Conservation (phyloP, 495 filamentous ascomycete species). For the Cladorrhinum samala region DNA sequence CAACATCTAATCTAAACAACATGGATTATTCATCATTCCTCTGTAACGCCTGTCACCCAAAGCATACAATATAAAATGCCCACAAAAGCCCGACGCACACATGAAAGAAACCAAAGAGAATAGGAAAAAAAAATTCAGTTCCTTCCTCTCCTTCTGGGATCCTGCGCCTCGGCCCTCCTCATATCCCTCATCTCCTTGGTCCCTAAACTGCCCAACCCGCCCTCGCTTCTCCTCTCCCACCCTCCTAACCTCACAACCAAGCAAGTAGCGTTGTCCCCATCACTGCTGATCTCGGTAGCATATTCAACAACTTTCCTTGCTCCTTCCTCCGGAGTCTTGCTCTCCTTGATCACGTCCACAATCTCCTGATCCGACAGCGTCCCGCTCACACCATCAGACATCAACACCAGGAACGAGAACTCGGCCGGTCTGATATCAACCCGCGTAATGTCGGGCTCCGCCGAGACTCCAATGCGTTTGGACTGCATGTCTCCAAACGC, state of each 20-base stretch:
- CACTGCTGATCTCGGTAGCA: constrained; percentile 73
- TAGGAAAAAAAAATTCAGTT: background rate
- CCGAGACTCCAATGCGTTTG: constrained; percentile 88
- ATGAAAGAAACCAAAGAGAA: too few relatives aligned
- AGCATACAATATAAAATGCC: too few relatives aligned
- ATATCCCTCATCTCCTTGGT: constrained; percentile 8
- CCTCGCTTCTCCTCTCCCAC: constrained; percentile 87
- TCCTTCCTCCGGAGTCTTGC: constrained; percentile 80
- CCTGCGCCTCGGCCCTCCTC: constrained; percentile 2
- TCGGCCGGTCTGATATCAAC: constrained; percentile 72
- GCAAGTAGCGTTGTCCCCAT: constrained; percentile 94
- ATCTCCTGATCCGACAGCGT: constrained; percentile 85
- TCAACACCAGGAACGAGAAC: constrained; percentile 80
- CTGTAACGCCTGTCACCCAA: too few relatives aligned
- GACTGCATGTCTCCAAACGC: constrained; percentile 86
- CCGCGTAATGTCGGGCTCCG: constrained; percentile 78
- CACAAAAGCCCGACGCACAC: too few relatives aligned
- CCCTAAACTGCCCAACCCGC: constrained; percentile 57
- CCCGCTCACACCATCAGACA: constrained; percentile 82
- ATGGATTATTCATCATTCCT: too few relatives aligned
- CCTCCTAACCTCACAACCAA: constrained; percentile 85
- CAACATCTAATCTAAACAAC: too few relatives aligned
- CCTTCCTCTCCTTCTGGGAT: constrained; percentile 2
- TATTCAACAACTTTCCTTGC: constrained; percentile 72
- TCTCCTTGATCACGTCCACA: constrained; percentile 91